Conservation (phyloP, 2,329 filamentous ascomycete genomes). For the Stromatinia cepivora region DNA sequence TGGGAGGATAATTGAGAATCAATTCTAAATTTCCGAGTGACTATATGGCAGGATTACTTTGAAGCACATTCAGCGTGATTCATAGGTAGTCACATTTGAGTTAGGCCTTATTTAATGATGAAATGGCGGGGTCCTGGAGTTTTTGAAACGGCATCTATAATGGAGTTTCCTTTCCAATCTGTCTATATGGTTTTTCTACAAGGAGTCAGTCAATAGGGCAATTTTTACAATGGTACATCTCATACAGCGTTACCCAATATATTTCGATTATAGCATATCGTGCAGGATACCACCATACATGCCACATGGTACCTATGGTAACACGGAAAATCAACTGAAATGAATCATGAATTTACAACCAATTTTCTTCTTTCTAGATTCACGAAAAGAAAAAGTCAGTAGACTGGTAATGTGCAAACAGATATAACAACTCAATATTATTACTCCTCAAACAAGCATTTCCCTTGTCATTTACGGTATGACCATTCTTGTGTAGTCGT, state of each 20-base stretch:
- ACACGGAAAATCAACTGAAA: background rate
- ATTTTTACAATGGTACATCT: background rate
- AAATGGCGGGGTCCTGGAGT: conserved; percentile 19
- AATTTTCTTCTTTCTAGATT: conserved; percentile 4
- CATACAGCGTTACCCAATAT: background rate
- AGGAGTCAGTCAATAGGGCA: conserved; percentile 12
- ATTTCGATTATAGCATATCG: background rate
- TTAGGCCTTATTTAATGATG: conserved; percentile 14
- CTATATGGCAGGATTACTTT: conserved; percentile 4
- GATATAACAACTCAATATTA: background rate
- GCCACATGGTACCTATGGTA: conserved; percentile 7
- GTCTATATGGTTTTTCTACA: conserved; percentile 1
- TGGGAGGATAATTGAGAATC: conserved; percentile 74
- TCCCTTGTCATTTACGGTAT: conserved; percentile 16
- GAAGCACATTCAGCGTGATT: conserved; percentile 9
- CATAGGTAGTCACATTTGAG: background rate
- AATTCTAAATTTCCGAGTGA: conserved; percentile 20
- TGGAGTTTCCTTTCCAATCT: conserved; percentile 14
- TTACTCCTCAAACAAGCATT: conserved; percentile 24
- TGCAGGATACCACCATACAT: background rate
- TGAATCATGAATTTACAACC: background rate
- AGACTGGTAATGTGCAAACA: background rate
- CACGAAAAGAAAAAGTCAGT: background rate
- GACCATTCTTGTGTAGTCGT: background rate
- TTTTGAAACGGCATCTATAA: conserved; percentile 15